Evolutionary conservation across 1,284 basidiomycete genomes (phyloP).

Genomic region (Fistulina hepatica): DNA sequence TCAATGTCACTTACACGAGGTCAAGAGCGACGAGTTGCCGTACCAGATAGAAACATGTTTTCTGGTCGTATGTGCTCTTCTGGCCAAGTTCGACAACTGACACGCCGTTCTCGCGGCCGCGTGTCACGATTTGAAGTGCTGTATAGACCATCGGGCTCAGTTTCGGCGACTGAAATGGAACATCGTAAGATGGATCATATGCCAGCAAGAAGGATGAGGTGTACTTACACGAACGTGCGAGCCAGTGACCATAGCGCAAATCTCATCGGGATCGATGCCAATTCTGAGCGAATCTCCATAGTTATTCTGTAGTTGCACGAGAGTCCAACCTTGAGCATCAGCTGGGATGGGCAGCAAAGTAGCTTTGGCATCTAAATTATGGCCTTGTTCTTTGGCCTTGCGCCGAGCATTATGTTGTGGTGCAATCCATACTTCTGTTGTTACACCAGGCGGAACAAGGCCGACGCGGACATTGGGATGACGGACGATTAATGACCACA

Average conservation of each 20-base stretch:
- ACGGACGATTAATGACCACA: slow-evolving; percentile 68
- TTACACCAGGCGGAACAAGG: slow-evolving; percentile 40
- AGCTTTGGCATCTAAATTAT: slow-evolving; percentile 35
- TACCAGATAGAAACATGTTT: slow-evolving; percentile 80
- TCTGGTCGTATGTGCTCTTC: slow-evolving; percentile 78
- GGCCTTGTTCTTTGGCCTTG: slow-evolving; percentile 47
- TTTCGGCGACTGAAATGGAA: slow-evolving; percentile 48
- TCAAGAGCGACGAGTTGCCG: slow-evolving; percentile 62
- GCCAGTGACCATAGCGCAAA: slow-evolving; percentile 72
- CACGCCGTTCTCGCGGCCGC: slow-evolving; percentile 66
- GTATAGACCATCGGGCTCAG: slow-evolving; percentile 77
- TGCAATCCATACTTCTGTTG: slow-evolving; percentile 63
- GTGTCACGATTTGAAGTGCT: slow-evolving; percentile 77
- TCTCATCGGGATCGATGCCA: slow-evolving; percentile 61
- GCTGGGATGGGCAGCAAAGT: slow-evolving; percentile 35
- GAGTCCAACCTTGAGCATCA: slow-evolving; percentile 38
- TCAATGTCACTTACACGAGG: slow-evolving; percentile 46
- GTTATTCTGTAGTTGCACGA: slow-evolving; percentile 42
- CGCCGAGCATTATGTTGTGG: slow-evolving; percentile 55
- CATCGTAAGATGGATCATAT: slow-evolving; percentile 4
- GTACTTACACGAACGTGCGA: slow-evolving; percentile 62
- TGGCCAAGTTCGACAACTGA: slow-evolving; percentile 71
- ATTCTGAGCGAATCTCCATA: slow-evolving; percentile 60
- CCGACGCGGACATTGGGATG: slow-evolving; percentile 67
- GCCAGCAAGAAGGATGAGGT: slow-evolving; percentile 3